Evolutionary conservation across 345 rosid genomes (phyloP), one percentile per base, ranked within the genome.

Genomic region (Euclidium syriacum): DNA sequence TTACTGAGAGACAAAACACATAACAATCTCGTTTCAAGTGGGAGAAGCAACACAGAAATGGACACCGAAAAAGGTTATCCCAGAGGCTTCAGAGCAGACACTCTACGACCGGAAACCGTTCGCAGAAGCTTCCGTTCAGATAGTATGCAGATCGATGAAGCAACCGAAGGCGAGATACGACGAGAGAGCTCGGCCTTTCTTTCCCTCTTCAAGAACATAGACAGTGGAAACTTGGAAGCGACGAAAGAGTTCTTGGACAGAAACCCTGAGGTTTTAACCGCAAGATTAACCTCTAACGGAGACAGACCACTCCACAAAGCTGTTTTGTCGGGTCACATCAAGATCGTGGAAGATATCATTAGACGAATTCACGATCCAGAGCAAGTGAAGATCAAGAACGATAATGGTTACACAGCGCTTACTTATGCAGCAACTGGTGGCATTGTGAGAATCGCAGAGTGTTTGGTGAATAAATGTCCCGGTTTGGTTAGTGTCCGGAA

Each of bases 401-500:
- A 67, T 18, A 46, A 19, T 3, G 78, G 80, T 34, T 78, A 81
- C 49, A 87, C 95, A 0, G 82, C 95, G 11, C 86, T 87, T 33
- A 72, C 72, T 52, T 87, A 76, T 55, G 95, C 95, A 2, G 88
- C 88, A 5, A 80, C 80, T 1, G 95, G 95, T 64, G 95, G 95
- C 3, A 73, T 72, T 55, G 73, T 78, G 6, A 72, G 63, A 49
- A 87, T 87, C 17, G 85, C 88, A 0, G 81, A 79, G 64, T 70
- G 64, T 67, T 72, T 87, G 72, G 87, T 85, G 34, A 16, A 22
- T 1, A 79, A 64, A 62, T 75, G 78, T 36, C 55, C 67, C 7
- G 32, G 72, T 6, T 70, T 85, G 76, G 79, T 81, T 25, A 39
- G 18, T 15, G 63, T 80, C 58, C 41, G 83, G 9, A 83, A 87